Evolutionary conservation across 139 green algal species (phyloP), one percentile per base, ranked within the genome.

Genomic region (Raphidocelis subcapitata): DNA sequence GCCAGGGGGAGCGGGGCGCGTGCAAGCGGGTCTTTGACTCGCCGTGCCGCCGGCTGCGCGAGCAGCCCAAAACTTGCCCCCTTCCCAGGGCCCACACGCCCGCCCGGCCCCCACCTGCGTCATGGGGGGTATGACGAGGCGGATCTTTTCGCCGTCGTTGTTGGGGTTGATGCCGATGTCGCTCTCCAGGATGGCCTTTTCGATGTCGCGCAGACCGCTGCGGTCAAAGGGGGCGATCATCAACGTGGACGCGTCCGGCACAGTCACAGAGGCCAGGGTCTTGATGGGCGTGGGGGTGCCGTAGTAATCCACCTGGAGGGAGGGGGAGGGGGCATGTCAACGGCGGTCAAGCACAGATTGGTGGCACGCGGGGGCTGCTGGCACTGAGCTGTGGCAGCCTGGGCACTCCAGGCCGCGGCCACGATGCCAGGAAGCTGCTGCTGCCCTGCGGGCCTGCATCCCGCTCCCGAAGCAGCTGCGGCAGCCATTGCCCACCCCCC

Each of bases 101-200:
- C 51, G 8, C 59, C 33, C 24, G 52, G 3, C 44, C 26, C 83
- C 29, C 33, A 92, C 94, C 75, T 89, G 86, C 0, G 94, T 99
- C 54, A 99, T 89, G 49, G 87, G 82, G 12, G 96, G 96, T 31
- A 99, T 84, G 68, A 84, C 85, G 60, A 99, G 84, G 8, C 96
- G 85, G 69, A 99, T 97, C 20, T 94, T 74, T 47, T 94, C 91
- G 44, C 96, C 96, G 67, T 99, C 96, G 77, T 97, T 99, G 79
- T 78, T 93, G 56, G 96, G 96, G 29, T 90, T 98, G 33, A 98
- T 82, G 44, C 91, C 95, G 4, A 99, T 66, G 81, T 99, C 96
- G 14, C 63, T 51, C 49, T 74, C 72, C n/a, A 77, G 85, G 59
- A 95, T 89, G 21, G 86, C 87, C 49, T 82, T 84, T 70, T 96